Percentiles rank a stretch among this genome's conserved stretches.
Conservation (phyloP, 768 basidiomycete genomes). For the Candolleomyces eurysporus region DNA sequence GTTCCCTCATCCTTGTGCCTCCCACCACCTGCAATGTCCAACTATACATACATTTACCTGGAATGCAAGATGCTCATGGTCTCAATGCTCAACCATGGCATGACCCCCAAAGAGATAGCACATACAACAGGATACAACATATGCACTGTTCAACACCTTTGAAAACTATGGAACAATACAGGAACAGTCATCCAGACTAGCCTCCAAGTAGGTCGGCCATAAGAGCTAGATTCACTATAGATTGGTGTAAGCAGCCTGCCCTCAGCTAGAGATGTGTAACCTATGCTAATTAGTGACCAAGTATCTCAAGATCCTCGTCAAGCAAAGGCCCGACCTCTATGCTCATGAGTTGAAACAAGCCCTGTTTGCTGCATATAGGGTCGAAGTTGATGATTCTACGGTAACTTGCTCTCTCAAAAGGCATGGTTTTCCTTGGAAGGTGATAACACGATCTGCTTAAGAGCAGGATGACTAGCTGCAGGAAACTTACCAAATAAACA, state of each 20-base stretch:
- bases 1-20: no score
- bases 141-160: not conserved
- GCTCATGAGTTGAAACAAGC: not conserved
- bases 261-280: not conserved
- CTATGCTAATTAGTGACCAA: not conserved
- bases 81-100: not conserved
- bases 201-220: not conserved
- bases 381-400: not conserved
- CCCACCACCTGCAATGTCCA: not conserved
- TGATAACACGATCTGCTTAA: not conserved
- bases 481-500: not conserved
- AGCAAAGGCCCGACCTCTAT: not conserved
- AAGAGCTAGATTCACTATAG: not conserved
- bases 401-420: not conserved
- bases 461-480: not conserved
- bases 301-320: not conserved
- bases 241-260: not conserved
- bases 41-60: not conserved
- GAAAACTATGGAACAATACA: not conserved
- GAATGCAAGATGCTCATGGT: not conserved
- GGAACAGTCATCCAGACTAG: not conserved
- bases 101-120: not conserved
- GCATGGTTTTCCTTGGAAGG: not conserved
- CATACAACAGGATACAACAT: not conserved
- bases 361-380: not conserved